Conservation (phyloP, 1,284 basidiomycete species). For the Cryptococcus wingfieldii region DNA sequence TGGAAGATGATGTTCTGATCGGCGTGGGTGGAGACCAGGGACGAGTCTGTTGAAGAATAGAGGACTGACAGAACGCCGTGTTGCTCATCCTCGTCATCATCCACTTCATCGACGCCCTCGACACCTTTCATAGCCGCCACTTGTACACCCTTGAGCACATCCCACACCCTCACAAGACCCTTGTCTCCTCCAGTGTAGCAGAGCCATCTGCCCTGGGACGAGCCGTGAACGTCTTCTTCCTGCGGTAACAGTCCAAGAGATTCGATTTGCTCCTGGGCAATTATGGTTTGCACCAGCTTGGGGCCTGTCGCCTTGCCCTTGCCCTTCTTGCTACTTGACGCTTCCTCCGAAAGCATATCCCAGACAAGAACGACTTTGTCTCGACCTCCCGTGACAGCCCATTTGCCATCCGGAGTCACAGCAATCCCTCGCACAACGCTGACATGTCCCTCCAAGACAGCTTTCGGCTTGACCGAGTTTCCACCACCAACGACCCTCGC, state of each 20-base stretch:
- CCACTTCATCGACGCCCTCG: slow-evolving; percentile 51
- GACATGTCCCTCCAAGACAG: slow-evolving; percentile 82
- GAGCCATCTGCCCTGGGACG: slow-evolving; percentile 49
- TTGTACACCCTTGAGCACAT: slow-evolving; percentile 62
- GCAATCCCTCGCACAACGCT: slow-evolving; percentile 84
- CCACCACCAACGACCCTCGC: slow-evolving; percentile 52
- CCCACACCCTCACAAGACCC: slow-evolving; percentile 78
- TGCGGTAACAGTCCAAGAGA: slow-evolving; percentile 62
- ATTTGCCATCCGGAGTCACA: slow-evolving; percentile 75
- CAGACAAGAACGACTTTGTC: slow-evolving; percentile 88
- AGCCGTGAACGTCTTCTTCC: slow-evolving; percentile 48
- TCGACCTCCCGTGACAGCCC: slow-evolving; percentile 80
- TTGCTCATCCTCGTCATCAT: slow-evolving; percentile 69
- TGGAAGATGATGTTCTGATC: slow-evolving; percentile 95
- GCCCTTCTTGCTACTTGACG: slow-evolving; percentile 33
- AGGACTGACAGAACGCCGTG: slow-evolving; percentile 32
- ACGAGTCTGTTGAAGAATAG: slow-evolving; percentile 61
- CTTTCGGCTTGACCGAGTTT: slow-evolving; percentile 63
- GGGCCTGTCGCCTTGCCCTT: slow-evolving; percentile 60
- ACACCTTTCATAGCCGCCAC: slow-evolving; percentile 57
- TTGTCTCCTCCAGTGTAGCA: slow-evolving; percentile 88
- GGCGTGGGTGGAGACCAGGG: slow-evolving; percentile 83
- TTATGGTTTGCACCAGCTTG: slow-evolving; percentile 72
- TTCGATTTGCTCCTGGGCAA: slow-evolving; percentile 81
- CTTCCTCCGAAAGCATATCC: slow-evolving; percentile 57